phyloP scores from a whole-genome alignment of 257 asterid species.

The Scutellaria galericulata region DNA sequence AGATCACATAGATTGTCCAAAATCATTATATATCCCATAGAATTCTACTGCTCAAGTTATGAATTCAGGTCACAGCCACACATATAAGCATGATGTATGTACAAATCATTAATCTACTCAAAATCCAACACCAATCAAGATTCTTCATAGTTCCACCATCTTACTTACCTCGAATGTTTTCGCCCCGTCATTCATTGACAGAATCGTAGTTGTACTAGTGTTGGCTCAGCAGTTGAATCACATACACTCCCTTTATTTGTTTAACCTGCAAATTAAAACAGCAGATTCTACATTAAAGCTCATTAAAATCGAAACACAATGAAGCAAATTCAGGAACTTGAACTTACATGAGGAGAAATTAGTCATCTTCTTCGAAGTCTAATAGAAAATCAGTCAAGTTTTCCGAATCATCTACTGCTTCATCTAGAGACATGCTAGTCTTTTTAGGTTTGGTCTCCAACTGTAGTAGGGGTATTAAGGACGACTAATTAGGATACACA shows the following conservation, averaged over 20 bases:
- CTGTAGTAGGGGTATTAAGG: constrained; percentile 15
- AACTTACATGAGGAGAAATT: neutral
- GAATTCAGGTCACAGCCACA: neutral
- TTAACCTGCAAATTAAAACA: neutral
- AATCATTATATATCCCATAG: neutral
- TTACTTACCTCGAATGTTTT: neutral
- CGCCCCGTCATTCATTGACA: neutral
- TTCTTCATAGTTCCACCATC: constrained; percentile 21
- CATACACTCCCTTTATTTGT: neutral
- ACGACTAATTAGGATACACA: neutral
- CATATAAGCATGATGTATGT: neutral
- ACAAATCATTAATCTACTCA: constrained; percentile 24
- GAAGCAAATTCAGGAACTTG: neutral
- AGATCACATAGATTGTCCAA: neutral
- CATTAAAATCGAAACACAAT: neutral
- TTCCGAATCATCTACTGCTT: constrained; percentile 89
- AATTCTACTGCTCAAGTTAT: neutral
- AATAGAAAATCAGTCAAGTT: constrained; percentile 89
- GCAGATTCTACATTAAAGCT: neutral
- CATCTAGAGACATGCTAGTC: constrained; percentile 71
- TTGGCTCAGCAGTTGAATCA: too few species aligned
- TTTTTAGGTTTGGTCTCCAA: constrained; percentile 65
- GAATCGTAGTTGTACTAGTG: neutral
- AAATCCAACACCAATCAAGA: constrained; percentile 14
- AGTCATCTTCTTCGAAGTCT: constrained; percentile 64